Conservation (phyloP, 352 stramenopile species). For the Peronosclerospora sorghi region DNA sequence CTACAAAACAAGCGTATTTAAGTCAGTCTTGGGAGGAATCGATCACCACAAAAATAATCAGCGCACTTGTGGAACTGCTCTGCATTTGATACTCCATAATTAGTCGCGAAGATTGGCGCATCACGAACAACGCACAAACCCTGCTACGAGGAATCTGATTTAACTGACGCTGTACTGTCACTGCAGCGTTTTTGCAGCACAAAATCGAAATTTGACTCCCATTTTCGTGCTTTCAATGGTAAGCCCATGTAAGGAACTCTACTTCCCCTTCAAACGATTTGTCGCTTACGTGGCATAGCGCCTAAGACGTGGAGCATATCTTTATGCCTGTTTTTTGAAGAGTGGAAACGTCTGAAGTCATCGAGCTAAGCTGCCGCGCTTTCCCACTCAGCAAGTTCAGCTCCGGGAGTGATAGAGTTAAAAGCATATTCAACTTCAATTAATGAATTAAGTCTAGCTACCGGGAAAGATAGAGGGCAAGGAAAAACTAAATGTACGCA, state of each 20-base stretch:
- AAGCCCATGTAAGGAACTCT: constrained; percentile 35
- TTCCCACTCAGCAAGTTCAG: too few relatives aligned
- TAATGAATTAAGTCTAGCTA: too few relatives aligned
- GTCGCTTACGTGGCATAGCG: too few relatives aligned
- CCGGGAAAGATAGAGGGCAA: too few relatives aligned
- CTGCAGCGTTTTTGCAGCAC: constrained; percentile 83
- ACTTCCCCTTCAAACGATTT: too few relatives aligned
- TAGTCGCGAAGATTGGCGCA: constrained; percentile 73
- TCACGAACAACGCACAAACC: constrained; percentile 85
- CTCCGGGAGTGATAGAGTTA: too few relatives aligned
- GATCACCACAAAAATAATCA: neutral
- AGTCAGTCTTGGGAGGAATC: neutral
- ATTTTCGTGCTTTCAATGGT: constrained; percentile 66
- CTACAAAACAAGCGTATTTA: constrained; percentile 23
- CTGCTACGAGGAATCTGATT: constrained; percentile 59
- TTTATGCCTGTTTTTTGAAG: too few relatives aligned
- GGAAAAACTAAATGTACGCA: too few relatives aligned
- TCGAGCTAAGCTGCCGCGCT: too few relatives aligned
- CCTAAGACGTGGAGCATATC: too few relatives aligned
- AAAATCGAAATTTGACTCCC: constrained; percentile 83
- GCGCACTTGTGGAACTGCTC: constrained; percentile 71
- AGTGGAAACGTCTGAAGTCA: too few relatives aligned
- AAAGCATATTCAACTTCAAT: too few relatives aligned
- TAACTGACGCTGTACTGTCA: constrained; percentile 57
- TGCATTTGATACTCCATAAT: constrained; percentile 76